phyloP scores from a whole-genome alignment of 2,329 filamentous ascomycete genomes.

The Clathrospora elynae region DNA sequence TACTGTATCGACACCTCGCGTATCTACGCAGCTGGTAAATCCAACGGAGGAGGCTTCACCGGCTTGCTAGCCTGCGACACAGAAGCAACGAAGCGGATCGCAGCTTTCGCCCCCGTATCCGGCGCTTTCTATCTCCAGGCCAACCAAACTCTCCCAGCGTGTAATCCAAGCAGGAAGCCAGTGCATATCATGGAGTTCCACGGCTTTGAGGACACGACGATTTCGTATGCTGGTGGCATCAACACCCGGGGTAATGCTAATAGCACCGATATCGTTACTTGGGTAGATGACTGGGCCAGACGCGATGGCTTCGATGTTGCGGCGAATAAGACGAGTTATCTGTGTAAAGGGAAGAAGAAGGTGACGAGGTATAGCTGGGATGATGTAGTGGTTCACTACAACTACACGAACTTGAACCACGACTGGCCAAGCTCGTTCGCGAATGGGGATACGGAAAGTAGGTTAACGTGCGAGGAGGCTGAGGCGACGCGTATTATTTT shows the following conservation, averaged over 20 bases:
- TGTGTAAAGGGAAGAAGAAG: conserved; percentile 39
- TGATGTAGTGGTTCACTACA: conserved; percentile 49
- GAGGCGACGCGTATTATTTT: conserved; percentile 42
- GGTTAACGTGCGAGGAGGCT: conserved; percentile 37
- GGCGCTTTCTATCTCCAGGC: conserved; percentile 53
- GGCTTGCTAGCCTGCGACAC: conserved; percentile 56
- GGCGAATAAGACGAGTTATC: conserved; percentile 33
- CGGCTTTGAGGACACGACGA: conserved; percentile 50
- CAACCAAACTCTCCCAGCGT: conserved; percentile 28
- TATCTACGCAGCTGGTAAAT: conserved; percentile 59
- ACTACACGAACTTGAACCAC: conserved; percentile 47
- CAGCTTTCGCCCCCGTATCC: conserved; percentile 57
- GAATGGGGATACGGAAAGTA: conserved; percentile 34
- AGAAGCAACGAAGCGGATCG: conserved; percentile 50
- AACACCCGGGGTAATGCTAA: conserved; percentile 30
- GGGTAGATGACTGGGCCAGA: conserved; percentile 48
- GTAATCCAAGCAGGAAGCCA: conserved; percentile 32
- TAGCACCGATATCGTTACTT: conserved; percentile 28
- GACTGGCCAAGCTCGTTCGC: conserved; percentile 48
- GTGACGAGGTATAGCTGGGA: conserved; percentile 34
- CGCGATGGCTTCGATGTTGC: conserved; percentile 40
- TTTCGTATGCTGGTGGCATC: conserved; percentile 48
- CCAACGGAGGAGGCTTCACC: conserved; percentile 60
- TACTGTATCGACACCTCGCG: conserved; percentile 55
- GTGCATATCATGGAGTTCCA: conserved; percentile 55